Conservation (phyloP, 345 rosid species). For the Gynandropsis gynandra region DNA sequence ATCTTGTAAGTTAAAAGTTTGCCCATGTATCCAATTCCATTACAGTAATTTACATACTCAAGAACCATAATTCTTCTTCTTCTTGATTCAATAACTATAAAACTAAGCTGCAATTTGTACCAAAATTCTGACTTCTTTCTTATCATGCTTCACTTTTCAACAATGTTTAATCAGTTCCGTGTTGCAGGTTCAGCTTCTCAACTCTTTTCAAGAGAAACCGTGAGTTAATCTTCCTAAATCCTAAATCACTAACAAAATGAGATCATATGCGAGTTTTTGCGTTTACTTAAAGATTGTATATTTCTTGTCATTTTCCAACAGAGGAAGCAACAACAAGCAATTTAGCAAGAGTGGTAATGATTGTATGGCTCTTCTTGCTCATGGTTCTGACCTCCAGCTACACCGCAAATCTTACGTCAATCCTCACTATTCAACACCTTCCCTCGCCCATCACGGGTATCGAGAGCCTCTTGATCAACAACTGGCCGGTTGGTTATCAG, state of each 20-base stretch:
- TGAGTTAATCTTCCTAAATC: constrained; percentile 31
- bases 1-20: constrained; percentile 48
- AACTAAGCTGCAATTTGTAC: too few species aligned
- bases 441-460: constrained; percentile 72
- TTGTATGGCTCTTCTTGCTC: constrained; percentile 81
- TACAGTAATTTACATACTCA: background rate
- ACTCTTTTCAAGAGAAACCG: constrained; percentile 76
- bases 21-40: too few species aligned
- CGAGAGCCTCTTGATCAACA: constrained; percentile 58
- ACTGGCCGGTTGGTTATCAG: constrained; percentile 73
- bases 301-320: constrained; percentile 26
- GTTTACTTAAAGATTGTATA: constrained; percentile 8
- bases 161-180: constrained; percentile 4
- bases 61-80: too few species aligned
- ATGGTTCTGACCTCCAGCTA: constrained; percentile 85
- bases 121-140: background rate
- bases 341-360: constrained; percentile 69
- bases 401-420: constrained; percentile 86
- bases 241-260: background rate
- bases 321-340: constrained; percentile 63
- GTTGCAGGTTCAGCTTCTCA: constrained; percentile 94
- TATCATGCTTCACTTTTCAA: background rate
- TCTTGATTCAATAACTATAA: too few species aligned
- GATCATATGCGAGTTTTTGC: too few species aligned
- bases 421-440: constrained; percentile 81